Percentiles rank a stretch among this genome's conserved stretches.
Evolutionary conservation across 306 rosid species (phyloP).

Genomic region (Mimosa bimucronata): DNA sequence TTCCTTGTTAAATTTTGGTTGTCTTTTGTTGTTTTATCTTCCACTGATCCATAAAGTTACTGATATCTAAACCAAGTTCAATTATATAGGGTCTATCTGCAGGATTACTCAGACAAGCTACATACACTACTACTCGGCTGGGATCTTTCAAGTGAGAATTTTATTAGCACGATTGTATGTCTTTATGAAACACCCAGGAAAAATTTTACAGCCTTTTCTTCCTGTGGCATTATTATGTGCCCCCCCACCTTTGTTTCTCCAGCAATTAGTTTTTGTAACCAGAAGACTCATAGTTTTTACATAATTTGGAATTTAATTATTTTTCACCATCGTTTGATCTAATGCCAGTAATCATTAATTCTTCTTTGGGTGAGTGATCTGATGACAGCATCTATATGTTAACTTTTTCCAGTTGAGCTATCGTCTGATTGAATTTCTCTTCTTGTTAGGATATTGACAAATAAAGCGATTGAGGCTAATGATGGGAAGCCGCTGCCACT

Average conservation of each 20-base stretch:
- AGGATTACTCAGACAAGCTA: conserved; percentile 95
- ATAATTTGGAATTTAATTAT: background rate
- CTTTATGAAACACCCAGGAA: background rate
- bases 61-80: conserved; percentile 33
- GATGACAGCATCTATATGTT: background rate
- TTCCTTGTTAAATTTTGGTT: background rate
- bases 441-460: conserved; percentile 70
- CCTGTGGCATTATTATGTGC: background rate
- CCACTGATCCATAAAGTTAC: conserved; percentile 11
- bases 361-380: conserved; percentile 7
- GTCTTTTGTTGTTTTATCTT: conserved; percentile 7
- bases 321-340: background rate
- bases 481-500: conserved; percentile 99
- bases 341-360: background rate
- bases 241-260: conserved; percentile 15
- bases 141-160: conserved; percentile 85
- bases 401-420: background rate
- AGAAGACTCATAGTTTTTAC: background rate
- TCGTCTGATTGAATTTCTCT: background rate
- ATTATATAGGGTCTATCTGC: conserved; percentile 89
- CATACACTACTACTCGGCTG: conserved; percentile 97
- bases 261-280: background rate
- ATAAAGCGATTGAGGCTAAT: conserved; percentile 91
- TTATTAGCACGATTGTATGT: background rate
- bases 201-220: background rate